A percentile compares a stretch with the other conserved stretches of the same genome.
Evolutionary conservation across 2,329 filamentous ascomycete species (phyloP).

Genomic region (Aspergillus vadensis): DNA sequence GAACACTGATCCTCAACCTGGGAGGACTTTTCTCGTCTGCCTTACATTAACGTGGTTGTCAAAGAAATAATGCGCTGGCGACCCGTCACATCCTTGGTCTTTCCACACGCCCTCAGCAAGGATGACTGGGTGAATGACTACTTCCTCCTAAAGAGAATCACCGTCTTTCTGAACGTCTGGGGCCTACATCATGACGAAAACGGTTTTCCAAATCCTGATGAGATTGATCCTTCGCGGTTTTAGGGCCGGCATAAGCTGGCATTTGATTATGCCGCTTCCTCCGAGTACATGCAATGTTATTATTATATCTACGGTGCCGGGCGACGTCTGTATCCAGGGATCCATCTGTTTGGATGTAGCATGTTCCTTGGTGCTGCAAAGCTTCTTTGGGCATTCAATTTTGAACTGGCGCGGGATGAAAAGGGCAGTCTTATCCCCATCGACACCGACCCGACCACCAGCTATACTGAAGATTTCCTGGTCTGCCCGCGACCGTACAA

Average conservation of each 20-base stretch:
- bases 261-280: conserved; percentile 37
- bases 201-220: conserved; percentile 22
- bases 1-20: conserved; percentile 51
- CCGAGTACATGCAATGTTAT: conserved; percentile 37
- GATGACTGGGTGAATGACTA: conserved; percentile 48
- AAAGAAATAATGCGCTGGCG: conserved; percentile 62
- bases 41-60: conserved; percentile 53
- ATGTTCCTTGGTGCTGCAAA: conserved; percentile 33
- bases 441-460: not conserved
- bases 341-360: conserved; percentile 37
- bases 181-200: conserved; percentile 35
- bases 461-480: not conserved
- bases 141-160: conserved; percentile 50
- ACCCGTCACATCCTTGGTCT: conserved; percentile 32
- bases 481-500: not conserved
- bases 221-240: conserved; percentile 31
- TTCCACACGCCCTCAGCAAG: conserved; percentile 20
- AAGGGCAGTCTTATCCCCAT: not conserved
- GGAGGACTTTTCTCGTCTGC: conserved; percentile 27
- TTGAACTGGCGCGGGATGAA: not conserved
- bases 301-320: conserved; percentile 29
- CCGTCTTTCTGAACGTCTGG: conserved; percentile 54
- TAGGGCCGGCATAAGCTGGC: conserved; percentile 33
- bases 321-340: conserved; percentile 35
- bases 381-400: conserved; percentile 36